These are phyloP conservation scores for Oehlia diaphana DNA, from an alignment of 192 early-diverging fungal species.

Conservation along the genomic window DNA sequence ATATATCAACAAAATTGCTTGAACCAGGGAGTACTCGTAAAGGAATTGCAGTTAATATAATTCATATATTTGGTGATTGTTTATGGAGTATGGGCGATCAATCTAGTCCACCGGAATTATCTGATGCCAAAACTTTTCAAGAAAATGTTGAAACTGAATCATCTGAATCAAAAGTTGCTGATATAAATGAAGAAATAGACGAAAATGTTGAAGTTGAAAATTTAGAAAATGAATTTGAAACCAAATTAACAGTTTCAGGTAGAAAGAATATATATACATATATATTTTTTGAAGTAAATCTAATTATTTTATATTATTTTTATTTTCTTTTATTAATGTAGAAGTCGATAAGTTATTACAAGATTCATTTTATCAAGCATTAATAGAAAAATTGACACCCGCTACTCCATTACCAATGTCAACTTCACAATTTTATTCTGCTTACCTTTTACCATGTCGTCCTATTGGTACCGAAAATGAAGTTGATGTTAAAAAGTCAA, in stretches of 20 bases:
- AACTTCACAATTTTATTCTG: conserved; percentile 73
- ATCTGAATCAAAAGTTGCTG: conserved; percentile 33
- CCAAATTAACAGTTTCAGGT: neutral
- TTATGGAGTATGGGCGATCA: conserved; percentile 80
- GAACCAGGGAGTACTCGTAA: conserved; percentile 40
- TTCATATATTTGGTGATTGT: conserved; percentile 76
- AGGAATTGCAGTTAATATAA: conserved; percentile 79
- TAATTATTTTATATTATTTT: too few species aligned
- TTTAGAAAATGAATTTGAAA: neutral
- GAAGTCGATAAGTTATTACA: conserved; percentile 81
- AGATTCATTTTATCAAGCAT: conserved; percentile 64
- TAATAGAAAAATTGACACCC: conserved; percentile 67
- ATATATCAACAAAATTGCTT: conserved; percentile 49
- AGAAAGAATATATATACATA: neutral
- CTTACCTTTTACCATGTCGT: conserved; percentile 70
- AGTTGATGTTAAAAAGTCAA: conserved; percentile 82
- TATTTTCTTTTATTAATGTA: conserved; percentile 23
- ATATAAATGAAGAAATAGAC: neutral
- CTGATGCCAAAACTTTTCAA: conserved; percentile 6
- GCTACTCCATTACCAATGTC: conserved; percentile 69
- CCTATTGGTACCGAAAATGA: conserved; percentile 50
- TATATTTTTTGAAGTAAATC: too few species aligned
- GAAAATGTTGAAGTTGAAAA: neutral
- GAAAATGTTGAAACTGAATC: conserved; percentile 32
- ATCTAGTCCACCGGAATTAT: conserved; percentile 54